Conservation (phyloP, 306 rosid genomes). For the Pyrus communis region DNA sequence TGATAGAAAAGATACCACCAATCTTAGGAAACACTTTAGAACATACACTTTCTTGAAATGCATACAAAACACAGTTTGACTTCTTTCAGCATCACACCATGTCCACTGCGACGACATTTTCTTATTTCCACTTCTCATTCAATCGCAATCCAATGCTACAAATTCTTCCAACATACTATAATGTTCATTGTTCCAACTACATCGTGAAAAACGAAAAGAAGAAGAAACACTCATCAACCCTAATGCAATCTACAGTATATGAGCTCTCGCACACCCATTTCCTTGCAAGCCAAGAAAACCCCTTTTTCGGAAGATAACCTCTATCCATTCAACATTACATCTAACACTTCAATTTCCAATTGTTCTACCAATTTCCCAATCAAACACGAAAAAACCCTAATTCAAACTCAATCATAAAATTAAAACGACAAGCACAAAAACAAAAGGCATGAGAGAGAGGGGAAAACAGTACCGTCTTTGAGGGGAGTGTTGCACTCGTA, state of each 20-base stretch:
- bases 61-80: background rate
- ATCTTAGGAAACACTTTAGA: too few relatives aligned
- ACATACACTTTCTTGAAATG: too few relatives aligned
- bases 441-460: background rate
- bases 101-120: background rate
- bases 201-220: background rate
- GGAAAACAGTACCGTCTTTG: constrained; percentile 27
- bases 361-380: background rate
- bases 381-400: background rate
- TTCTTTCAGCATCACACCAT: background rate
- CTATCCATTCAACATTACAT: background rate
- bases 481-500: constrained; percentile 39
- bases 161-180: background rate
- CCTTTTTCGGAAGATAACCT: background rate
- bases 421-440: background rate
- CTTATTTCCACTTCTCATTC: background rate
- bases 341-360: background rate
- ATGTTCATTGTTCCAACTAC: background rate
- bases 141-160: background rate
- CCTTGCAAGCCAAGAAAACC: background rate
- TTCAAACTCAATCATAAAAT: background rate
- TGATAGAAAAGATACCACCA: background rate
- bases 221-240: background rate
- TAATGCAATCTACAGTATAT: background rate
- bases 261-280: background rate